Conservation (phyloP, 108 stramenopile species). For the Parmales sp. region DNA sequence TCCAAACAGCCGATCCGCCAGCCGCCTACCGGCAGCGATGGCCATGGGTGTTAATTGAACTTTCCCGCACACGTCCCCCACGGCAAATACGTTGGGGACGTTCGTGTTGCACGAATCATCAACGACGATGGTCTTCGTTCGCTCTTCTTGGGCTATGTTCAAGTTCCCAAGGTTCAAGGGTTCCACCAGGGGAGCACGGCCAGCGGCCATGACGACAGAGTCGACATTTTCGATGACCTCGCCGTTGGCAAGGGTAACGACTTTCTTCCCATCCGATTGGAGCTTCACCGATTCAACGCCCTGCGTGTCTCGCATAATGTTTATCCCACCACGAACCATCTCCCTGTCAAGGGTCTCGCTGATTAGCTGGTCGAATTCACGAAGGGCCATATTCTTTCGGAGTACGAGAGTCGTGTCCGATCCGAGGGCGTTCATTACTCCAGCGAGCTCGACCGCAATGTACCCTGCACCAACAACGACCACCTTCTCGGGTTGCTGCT, state of each 20-base stretch:
- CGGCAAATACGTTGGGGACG: slow-evolving; percentile 48
- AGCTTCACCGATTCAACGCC: slow-evolving; percentile 28
- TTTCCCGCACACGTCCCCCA: slow-evolving; percentile 71
- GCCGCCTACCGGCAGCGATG: slow-evolving; percentile 67
- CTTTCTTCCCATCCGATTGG: slow-evolving; percentile 38
- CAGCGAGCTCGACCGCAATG: slow-evolving; percentile 86
- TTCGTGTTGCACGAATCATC: slow-evolving; percentile 65
- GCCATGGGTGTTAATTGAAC: slow-evolving; percentile 79
- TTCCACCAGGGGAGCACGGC: slow-evolving; percentile 57
- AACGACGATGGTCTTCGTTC: slow-evolving; percentile 24
- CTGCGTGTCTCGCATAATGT: slow-evolving; percentile 39
- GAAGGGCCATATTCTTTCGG: slow-evolving; percentile 44
- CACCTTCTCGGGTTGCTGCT: slow-evolving; percentile 58
- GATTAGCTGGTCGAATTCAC: slow-evolving; percentile 63
- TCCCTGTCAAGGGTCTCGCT: slow-evolving; percentile 46
- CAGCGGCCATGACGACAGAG: slow-evolving; percentile 64
- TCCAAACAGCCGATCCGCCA: slow-evolving; percentile 78
- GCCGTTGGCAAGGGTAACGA: slow-evolving; percentile 41
- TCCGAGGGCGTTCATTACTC: slow-evolving; percentile 68
- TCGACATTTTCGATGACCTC: slow-evolving; percentile 56
- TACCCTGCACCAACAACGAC: slow-evolving; percentile 85
- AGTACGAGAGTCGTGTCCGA: slow-evolving; percentile 63
- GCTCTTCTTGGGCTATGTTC: slow-evolving; percentile 42
- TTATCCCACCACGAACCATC: slow-evolving; percentile 57
- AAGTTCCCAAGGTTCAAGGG: slow-evolving; percentile 44